A percentile compares a stretch with the other conserved stretches of the same genome.
Conservation (phyloP, 2,329 filamentous ascomycete species). For the Xylaria digitata region DNA sequence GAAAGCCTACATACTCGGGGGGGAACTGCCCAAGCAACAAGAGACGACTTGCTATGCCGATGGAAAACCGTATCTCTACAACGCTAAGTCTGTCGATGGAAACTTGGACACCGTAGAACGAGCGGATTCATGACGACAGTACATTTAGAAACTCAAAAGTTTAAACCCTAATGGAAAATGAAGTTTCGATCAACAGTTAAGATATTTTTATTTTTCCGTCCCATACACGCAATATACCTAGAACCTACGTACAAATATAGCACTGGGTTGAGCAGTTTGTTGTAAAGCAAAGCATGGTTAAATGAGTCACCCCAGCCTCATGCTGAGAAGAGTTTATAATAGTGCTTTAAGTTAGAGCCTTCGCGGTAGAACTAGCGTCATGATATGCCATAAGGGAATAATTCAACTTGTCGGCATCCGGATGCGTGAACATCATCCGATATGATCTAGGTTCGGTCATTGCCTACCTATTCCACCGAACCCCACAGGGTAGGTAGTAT, state of each 20-base stretch:
- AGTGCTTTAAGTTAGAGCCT: no score
- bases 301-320: no score
- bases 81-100: conserved; percentile 40
- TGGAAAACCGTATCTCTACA: conserved; percentile 61
- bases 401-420: neutral
- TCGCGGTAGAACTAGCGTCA: no score
- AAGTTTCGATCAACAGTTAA: no score
- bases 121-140: conserved; percentile 43
- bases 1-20: conserved; percentile 56
- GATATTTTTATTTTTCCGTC: no score
- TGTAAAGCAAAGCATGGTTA: no score
- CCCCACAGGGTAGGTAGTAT: conserved; percentile 28
- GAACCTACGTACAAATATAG: no score
- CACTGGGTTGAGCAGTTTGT: no score
- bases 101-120: conserved; percentile 25
- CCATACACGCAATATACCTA: no score
- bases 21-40: conserved; percentile 53
- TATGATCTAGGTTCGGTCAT: conserved; percentile 5
- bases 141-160: conserved; percentile 41
- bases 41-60: conserved; percentile 61
- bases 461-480: conserved; percentile 17
- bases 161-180: conserved; percentile 33
- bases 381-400: neutral
- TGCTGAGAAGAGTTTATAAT: no score
- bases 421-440: neutral